phyloP scores from a whole-genome alignment of 1,284 basidiomycete genomes.

The Lentinus polychrous region DNA sequence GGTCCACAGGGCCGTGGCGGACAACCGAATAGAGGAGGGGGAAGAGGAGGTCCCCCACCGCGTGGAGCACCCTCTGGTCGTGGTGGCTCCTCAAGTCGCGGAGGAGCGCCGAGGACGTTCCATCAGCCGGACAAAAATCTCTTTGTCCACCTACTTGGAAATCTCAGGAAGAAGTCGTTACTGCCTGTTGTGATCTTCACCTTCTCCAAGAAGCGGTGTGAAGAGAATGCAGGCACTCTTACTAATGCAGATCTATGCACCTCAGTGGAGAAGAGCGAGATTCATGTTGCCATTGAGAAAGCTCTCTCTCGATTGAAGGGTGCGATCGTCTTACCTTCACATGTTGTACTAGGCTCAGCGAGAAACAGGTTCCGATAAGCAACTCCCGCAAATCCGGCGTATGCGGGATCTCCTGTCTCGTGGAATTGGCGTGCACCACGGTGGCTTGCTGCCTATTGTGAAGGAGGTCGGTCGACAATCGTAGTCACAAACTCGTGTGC shows the following conservation, averaged over 20 bases:
- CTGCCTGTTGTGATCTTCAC: constrained; percentile 97
- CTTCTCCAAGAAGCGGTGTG: constrained; percentile 94
- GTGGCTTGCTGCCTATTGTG: constrained; percentile 92
- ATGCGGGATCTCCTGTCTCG: constrained; percentile 90
- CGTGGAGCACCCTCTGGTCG: constrained; percentile 46
- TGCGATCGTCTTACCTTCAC: constrained; percentile 23
- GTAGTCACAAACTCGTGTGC: not conserved
- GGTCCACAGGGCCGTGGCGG: constrained; percentile 38
- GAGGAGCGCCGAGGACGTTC: constrained; percentile 51
- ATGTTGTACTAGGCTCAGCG: constrained; percentile 1
- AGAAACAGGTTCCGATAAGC: constrained; percentile 76
- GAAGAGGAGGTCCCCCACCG: constrained; percentile 31
- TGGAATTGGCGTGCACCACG: constrained; percentile 97
- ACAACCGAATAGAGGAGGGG: constrained; percentile 17
- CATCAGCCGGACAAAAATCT: constrained; percentile 83
- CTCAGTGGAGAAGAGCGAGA: constrained; percentile 90
- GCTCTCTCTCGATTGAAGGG: constrained; percentile 90
- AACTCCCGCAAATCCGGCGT: constrained; percentile 89
- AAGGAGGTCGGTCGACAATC: constrained; percentile 67
- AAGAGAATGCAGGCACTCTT: constrained; percentile 90
- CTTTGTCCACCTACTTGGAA: constrained; percentile 88
- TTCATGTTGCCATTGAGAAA: constrained; percentile 91
- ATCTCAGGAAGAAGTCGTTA: constrained; percentile 80
- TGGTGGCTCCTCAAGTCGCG: constrained; percentile 44
- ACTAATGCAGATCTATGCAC: constrained; percentile 87